A percentile compares a stretch with the other conserved stretches of the same genome.
These are phyloP conservation scores for Malassezia yamatoensis DNA, from an alignment of 1,284 basidiomycete species.

Conservation along the genomic window DNA sequence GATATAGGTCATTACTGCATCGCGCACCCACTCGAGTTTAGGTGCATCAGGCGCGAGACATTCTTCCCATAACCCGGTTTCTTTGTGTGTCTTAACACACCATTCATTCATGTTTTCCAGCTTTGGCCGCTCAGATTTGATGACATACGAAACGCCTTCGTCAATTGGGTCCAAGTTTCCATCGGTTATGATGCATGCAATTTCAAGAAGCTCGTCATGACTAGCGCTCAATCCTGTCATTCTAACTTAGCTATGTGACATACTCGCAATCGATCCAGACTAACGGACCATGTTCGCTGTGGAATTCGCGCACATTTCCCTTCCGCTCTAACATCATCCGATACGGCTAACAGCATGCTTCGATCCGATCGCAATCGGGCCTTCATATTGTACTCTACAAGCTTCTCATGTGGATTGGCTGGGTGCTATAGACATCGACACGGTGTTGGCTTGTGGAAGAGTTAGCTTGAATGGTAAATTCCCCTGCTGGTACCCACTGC, in stretches of 20 bases:
- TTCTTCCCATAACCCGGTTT: slow-evolving; percentile 24
- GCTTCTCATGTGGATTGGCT: not conserved
- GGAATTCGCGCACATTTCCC: slow-evolving; percentile 8
- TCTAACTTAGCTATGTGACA: slow-evolving; percentile 21
- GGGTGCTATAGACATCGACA: not conserved
- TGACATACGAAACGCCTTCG: slow-evolving; percentile 61
- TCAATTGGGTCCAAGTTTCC: slow-evolving; percentile 66
- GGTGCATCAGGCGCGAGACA: slow-evolving; percentile 25
- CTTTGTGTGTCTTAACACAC: slow-evolving; percentile 28
- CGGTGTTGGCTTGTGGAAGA: not conserved
- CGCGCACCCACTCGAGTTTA: slow-evolving; percentile 48
- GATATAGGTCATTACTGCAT: slow-evolving; percentile 50
- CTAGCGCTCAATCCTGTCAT: slow-evolving; percentile 65
- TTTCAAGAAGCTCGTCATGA: slow-evolving; percentile 63
- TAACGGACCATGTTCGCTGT: slow-evolving; percentile 56
- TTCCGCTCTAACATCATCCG: no score
- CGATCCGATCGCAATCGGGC: not conserved
- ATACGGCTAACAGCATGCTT: no score
- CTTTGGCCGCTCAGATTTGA: slow-evolving; percentile 57
- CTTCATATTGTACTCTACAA: not conserved
- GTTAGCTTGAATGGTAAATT: not conserved
- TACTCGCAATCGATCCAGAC: slow-evolving; percentile 77
- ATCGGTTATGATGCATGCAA: slow-evolving; percentile 68
- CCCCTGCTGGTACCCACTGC: not conserved
- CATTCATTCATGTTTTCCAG: slow-evolving; percentile 52